These are phyloP conservation scores for Leccinum arenicola DNA, from an alignment of 768 basidiomycete genomes.

Conservation along the genomic window DNA sequence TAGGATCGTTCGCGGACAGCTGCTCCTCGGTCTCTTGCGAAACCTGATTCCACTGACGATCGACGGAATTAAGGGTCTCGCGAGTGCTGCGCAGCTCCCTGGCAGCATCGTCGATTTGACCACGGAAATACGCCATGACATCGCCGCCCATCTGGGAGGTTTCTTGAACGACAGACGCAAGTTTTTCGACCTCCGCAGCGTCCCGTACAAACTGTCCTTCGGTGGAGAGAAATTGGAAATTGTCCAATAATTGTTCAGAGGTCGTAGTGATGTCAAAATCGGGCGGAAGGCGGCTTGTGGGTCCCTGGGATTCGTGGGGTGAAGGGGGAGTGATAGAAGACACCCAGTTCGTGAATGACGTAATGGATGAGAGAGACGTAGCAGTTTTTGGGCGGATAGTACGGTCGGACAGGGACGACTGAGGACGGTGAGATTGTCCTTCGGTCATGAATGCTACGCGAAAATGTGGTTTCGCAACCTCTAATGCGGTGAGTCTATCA, in stretches of 20 bases:
- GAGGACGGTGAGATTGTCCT: constrained; percentile 43
- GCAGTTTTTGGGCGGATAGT: constrained; percentile 48
- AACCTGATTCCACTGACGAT: constrained; percentile 43
- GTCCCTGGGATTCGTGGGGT: constrained; percentile 27
- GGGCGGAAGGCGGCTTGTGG: constrained; percentile 35
- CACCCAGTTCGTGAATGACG: constrained; percentile 40
- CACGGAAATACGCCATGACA: constrained; percentile 50
- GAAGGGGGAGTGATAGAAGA: constrained; percentile 17
- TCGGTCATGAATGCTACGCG: constrained; percentile 58
- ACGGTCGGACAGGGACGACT: constrained; percentile 52
- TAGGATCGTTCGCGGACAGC: constrained; percentile 19
- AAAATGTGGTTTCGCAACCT: constrained; percentile 68
- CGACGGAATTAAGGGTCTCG: constrained; percentile 42
- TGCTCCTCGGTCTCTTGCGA: constrained; percentile 45
- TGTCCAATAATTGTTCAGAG: constrained; percentile 49
- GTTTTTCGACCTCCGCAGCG: constrained; percentile 37
- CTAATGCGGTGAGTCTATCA: constrained; percentile 52
- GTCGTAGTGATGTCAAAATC: constrained; percentile 46
- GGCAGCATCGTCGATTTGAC: constrained; percentile 49
- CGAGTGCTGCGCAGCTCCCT: constrained; percentile 50
- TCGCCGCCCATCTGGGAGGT: constrained; percentile 44
- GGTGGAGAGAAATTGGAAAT: constrained; percentile 50
- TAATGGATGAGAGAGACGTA: constrained; percentile 47
- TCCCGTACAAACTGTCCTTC: constrained; percentile 38
- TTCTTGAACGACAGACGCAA: constrained; percentile 48